These are phyloP conservation scores for Encephalitozoon cuniculi DNA, from an alignment of 371 early-diverging fungal genomes.

Conservation along the genomic window DNA sequence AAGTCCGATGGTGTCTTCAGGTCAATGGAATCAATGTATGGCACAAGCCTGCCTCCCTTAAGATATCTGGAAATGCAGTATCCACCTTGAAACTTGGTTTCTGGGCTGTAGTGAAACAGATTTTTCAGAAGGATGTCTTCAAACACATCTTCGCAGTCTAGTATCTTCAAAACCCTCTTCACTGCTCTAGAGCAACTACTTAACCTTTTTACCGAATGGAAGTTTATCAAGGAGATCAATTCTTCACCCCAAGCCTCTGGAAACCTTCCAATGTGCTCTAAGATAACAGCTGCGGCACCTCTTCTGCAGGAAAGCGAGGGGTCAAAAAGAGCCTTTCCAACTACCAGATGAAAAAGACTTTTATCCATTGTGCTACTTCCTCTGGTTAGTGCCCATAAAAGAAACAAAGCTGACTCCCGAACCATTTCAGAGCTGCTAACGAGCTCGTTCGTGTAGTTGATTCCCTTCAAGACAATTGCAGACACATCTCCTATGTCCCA, in stretches of 20 bases:
- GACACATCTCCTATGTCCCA: background rate
- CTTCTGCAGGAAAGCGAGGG: conserved; percentile 10
- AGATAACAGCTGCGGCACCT: conserved; percentile 16
- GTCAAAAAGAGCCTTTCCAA: conserved; percentile 17
- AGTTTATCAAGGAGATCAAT: conserved; percentile 11
- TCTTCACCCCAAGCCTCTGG: background rate
- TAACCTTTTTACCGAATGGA: conserved; percentile 7
- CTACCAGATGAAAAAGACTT: background rate
- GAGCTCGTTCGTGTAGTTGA: conserved; percentile 21
- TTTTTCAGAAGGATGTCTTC: background rate
- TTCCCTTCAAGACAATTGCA: background rate
- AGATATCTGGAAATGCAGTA: background rate
- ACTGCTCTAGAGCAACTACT: background rate
- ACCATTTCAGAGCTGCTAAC: conserved; percentile 4
- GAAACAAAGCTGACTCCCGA: conserved; percentile 37
- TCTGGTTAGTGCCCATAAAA: conserved; percentile 27
- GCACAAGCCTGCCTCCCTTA: background rate
- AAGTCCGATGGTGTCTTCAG: background rate
- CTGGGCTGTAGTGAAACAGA: background rate
- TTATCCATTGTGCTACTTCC: background rate
- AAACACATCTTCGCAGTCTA: background rate
- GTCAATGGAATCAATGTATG: background rate
- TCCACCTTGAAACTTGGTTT: background rate
- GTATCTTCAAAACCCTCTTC: background rate
- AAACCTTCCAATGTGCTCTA: conserved; percentile 10